Evolutionary conservation across 2,329 filamentous ascomycete species (phyloP).

Genomic region (Pseudopithomyces chartarum): DNA sequence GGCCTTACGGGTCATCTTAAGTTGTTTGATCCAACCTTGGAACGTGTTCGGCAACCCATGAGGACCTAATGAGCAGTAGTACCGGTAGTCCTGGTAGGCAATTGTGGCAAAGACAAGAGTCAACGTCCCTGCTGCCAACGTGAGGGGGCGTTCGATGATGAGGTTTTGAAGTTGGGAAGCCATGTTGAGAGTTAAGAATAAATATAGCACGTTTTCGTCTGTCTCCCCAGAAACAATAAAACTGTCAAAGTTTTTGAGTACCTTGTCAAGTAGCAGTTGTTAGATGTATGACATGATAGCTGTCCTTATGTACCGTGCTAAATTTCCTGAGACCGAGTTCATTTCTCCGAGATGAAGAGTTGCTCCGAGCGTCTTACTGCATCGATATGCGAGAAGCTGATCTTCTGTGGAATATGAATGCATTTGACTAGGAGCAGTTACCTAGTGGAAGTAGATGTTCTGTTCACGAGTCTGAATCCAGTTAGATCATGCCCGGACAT

Average conservation of each 20-base stretch:
- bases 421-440: no score
- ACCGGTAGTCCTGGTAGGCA: conserved; percentile 1
- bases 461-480: not conserved
- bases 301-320: not conserved
- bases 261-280: no score
- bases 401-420: not conserved
- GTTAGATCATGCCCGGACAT: not conserved
- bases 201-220: not conserved
- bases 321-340: not conserved
- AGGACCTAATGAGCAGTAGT: conserved; percentile 2
- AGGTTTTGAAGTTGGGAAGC: not conserved
- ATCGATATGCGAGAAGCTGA: not conserved
- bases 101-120: not conserved
- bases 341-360: not conserved
- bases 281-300: not conserved
- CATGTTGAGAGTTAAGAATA: not conserved
- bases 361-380: not conserved
- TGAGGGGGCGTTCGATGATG: not conserved
- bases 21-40: conserved; percentile 2
- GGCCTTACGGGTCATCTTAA: not conserved
- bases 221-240: not conserved
- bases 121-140: not conserved
- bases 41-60: conserved; percentile 2
- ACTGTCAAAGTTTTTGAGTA: not conserved
- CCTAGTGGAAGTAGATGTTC: no score